Conservation (phyloP, 495 filamentous ascomycete genomes). For the Extremus antarcticus region DNA sequence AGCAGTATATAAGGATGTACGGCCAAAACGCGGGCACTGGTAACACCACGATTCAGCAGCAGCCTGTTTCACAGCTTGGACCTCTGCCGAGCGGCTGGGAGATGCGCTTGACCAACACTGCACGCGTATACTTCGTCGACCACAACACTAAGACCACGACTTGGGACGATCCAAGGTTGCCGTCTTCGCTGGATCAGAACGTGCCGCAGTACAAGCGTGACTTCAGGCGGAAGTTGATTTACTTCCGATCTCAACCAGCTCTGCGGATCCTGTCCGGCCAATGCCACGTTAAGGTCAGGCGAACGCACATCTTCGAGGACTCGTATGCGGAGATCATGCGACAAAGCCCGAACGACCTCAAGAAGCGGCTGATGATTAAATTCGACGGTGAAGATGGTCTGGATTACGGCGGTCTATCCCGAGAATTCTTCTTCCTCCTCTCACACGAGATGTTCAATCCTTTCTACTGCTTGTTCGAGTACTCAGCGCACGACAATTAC, state of each 20-base stretch:
- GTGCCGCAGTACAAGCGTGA: conserved; percentile 99
- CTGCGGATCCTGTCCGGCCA: conserved; percentile 91
- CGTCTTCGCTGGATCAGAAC: conserved; percentile 94
- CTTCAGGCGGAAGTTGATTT: conserved; percentile 94
- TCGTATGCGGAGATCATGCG: conserved; percentile 97
- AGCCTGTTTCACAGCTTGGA: conserved; percentile 95
- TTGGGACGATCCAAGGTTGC: conserved; percentile 96
- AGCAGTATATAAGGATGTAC: conserved; percentile 98
- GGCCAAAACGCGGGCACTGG: conserved; percentile 56
- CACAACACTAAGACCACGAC: conserved; percentile 99
- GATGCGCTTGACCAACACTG: conserved; percentile 97
- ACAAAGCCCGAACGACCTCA: conserved; percentile 89
- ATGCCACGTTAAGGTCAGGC: conserved; percentile 94
- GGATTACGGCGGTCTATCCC: conserved; percentile 95
- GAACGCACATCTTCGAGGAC: conserved; percentile 96
- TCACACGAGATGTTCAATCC: conserved; percentile 99
- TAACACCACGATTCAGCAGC: conserved; percentile 86
- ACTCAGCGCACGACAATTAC: conserved; percentile 99
- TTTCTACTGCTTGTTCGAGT: conserved; percentile 99
- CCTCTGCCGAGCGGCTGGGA: conserved; percentile 96
- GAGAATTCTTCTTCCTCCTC: conserved; percentile 99
- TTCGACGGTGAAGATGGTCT: conserved; percentile 97
- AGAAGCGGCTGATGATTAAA: conserved; percentile 98
- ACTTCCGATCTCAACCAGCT: conserved; percentile 96
- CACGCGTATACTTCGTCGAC: conserved; percentile 95